These are phyloP conservation scores for Venturia nashicola DNA, from an alignment of 2,329 filamentous ascomycete genomes.

Conservation along the genomic window DNA sequence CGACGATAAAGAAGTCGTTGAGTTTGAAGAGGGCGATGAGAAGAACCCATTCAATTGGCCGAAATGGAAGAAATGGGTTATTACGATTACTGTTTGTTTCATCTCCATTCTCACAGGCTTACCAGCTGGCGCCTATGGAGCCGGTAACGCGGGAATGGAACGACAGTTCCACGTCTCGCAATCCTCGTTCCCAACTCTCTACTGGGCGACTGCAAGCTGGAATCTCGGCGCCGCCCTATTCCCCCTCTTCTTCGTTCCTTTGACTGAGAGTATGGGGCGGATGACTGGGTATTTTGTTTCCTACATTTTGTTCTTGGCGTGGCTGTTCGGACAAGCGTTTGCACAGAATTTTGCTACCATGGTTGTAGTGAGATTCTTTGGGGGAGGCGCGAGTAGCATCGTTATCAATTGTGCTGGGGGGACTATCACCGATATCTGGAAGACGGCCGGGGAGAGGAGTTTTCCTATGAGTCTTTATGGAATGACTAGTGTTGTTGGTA, in stretches of 20 bases:
- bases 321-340: constrained; percentile 26
- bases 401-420: constrained; percentile 23
- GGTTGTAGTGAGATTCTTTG: constrained; percentile 24
- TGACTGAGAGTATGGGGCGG: constrained; percentile 26
- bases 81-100: constrained; percentile 20
- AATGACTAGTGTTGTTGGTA: constrained; percentile 21
- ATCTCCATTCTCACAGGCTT: constrained; percentile 22
- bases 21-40: not conserved
- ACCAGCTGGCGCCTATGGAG: constrained; percentile 26
- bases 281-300: constrained; percentile 19
- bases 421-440: constrained; percentile 27
- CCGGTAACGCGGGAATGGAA: constrained; percentile 22
- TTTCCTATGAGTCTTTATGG: constrained; percentile 26
- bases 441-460: constrained; percentile 18
- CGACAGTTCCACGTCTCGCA: constrained; percentile 21
- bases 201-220: constrained; percentile 27
- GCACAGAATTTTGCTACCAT: constrained; percentile 26
- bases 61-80: constrained; percentile 19
- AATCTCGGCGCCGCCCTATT: constrained; percentile 24
- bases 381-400: constrained; percentile 23
- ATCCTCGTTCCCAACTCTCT: constrained; percentile 24
- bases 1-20: not conserved
- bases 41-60: constrained; percentile 1
- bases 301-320: constrained; percentile 24
- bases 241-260: constrained; percentile 22